These are phyloP conservation scores for Boechera stricta DNA, from an alignment of 345 rosid species.

Conservation along the genomic window DNA sequence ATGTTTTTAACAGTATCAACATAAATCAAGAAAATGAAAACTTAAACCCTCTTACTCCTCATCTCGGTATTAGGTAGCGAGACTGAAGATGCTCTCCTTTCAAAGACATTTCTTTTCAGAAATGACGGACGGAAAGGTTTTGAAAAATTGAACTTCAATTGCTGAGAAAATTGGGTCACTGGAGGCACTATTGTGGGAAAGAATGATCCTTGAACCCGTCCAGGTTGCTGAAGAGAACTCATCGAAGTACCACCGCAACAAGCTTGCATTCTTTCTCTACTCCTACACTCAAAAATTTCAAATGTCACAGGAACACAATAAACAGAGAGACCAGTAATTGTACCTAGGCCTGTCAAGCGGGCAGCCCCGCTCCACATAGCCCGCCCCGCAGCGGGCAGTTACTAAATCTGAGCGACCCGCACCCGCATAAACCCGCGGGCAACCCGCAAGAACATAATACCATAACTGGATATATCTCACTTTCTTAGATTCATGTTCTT, in stretches of 20 bases:
- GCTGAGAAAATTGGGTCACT: constrained; percentile 50
- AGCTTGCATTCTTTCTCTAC: constrained; percentile 53
- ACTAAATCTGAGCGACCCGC: too few species aligned
- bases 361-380: too few species aligned
- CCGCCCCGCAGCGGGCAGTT: too few species aligned
- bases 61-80: constrained; percentile 58
- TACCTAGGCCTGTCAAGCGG: too few species aligned
- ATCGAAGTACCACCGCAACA: constrained; percentile 58
- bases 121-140: constrained; percentile 51
- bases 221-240: constrained; percentile 67
- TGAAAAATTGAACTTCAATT: constrained; percentile 48
- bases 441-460: too few species aligned
- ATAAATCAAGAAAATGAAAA: neutral
- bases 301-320: neutral
- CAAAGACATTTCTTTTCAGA: constrained; percentile 55
- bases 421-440: too few species aligned
- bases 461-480: too few species aligned
- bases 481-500: too few species aligned
- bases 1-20: neutral
- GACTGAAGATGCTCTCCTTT: constrained; percentile 61
- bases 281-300: neutral
- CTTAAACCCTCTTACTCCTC: constrained; percentile 48
- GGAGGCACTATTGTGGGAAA: constrained; percentile 44
- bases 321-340: neutral
- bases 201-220: constrained; percentile 49